A percentile compares a stretch with the other conserved stretches of the same genome.
Conservation (phyloP, 2,329 filamentous ascomycete species). For the Diaporthe vexans region DNA sequence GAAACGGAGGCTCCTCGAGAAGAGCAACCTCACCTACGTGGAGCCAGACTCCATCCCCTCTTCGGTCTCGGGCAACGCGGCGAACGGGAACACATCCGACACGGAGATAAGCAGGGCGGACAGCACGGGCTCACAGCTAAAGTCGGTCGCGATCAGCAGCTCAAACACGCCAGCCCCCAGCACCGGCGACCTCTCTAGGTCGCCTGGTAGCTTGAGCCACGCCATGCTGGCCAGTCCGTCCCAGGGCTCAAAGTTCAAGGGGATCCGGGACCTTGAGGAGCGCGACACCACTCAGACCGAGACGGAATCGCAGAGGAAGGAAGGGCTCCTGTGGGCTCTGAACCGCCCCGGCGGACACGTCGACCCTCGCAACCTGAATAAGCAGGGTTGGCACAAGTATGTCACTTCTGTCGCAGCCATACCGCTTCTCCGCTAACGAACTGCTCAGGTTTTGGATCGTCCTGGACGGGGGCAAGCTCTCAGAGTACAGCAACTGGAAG, state of each 20-base stretch:
- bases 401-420: conserved; percentile 51
- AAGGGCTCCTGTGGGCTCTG: conserved; percentile 94
- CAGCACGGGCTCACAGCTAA: conserved; percentile 79
- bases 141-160: conserved; percentile 63
- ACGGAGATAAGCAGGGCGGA: conserved; percentile 80
- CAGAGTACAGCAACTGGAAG: conserved; percentile 99
- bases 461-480: conserved; percentile 94
- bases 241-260: conserved; percentile 80
- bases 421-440: conserved; percentile 41
- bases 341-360: conserved; percentile 94
- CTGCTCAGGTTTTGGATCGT: conserved; percentile 92
- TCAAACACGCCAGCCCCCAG: conserved; percentile 50
- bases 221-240: conserved; percentile 64
- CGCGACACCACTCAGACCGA: conserved; percentile 71
- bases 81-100: conserved; percentile 71
- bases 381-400: conserved; percentile 99
- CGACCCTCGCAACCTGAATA: conserved; percentile 94
- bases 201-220: conserved; percentile 67
- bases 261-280: conserved; percentile 92
- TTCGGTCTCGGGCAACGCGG: conserved; percentile 43
- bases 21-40: conserved; percentile 81
- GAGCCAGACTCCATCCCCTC: conserved; percentile 72
- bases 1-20: conserved; percentile 90
- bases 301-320: conserved; percentile 80
- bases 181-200: conserved; percentile 65